phyloP scores from a whole-genome alignment of 202 grass and related monocot genomes.

The Setaria italica region DNA sequence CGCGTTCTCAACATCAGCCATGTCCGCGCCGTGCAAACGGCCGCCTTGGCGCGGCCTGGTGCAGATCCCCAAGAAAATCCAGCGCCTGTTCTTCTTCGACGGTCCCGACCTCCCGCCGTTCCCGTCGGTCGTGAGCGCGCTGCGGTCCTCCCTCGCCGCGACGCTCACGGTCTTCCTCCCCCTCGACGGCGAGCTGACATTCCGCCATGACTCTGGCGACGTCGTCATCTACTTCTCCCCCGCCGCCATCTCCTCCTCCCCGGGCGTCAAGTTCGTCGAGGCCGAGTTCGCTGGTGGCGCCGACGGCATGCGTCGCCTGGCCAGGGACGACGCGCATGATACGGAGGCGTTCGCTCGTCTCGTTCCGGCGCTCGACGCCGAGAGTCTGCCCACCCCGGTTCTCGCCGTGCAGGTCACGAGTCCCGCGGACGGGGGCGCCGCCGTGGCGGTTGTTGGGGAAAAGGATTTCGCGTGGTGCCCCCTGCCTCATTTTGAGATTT shows the following conservation, averaged over 20 bases:
- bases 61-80: slow-evolving; percentile 18
- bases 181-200: slow-evolving; percentile 48
- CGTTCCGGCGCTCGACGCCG: slow-evolving; percentile 25
- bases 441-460: slow-evolving; percentile 21
- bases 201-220: neutral
- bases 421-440: neutral
- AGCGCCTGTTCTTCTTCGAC: slow-evolving; percentile 46
- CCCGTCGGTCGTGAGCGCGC: neutral
- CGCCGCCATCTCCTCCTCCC: slow-evolving; percentile 3
- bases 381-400: slow-evolving; percentile 2
- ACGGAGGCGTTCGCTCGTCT: slow-evolving; percentile 42
- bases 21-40: slow-evolving; percentile 6
- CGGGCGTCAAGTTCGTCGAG: slow-evolving; percentile 46
- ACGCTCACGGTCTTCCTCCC: slow-evolving; percentile 41
- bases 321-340: slow-evolving; percentile 39
- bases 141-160: slow-evolving; percentile 40
- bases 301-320: slow-evolving; percentile 38
- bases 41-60: neutral
- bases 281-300: slow-evolving; percentile 43
- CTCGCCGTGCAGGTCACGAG: slow-evolving; percentile 54
- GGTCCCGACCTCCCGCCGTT: slow-evolving; percentile 20
- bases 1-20: slow-evolving; percentile 20
- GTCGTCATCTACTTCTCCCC: slow-evolving; percentile 45
- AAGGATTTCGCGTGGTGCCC: too few species aligned
- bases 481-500: too few species aligned